Evolutionary conservation across 2,329 filamentous ascomycete genomes (phyloP), one percentile per base, ranked within the genome.

Genomic region (Ambrosiella cleistominuta): DNA sequence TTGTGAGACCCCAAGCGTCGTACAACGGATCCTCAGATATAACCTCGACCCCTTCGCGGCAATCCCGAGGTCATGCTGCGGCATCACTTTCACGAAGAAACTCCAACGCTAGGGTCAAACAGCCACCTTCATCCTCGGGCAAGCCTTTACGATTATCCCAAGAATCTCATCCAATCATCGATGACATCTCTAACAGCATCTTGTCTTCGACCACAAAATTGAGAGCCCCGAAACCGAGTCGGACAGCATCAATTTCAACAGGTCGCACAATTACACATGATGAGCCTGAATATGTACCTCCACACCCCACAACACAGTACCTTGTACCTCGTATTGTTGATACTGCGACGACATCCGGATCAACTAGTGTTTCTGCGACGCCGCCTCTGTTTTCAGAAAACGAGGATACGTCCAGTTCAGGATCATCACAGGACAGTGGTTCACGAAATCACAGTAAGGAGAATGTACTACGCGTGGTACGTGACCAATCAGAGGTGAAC

Each of bases 111-210:
- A 62, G 62, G n/a, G 63, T 66, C 12, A 62, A 64, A 37, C 44
- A 47, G 59, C 63, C 11, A 54, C 62, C 15, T 62, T 58, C 11
- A 54, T 53, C 11, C 15, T 55, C 59, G 36, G 36, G 38, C 9
- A 60, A 60, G 39, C 51, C 59, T 19, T 17, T 57, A 7, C 36
- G 56, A 19, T 42, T 66, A 3, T 67, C 69, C 1, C 51, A 67
- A 12, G 70, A 72, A 15, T 61, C 68, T 2, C 64, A 66, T 6
- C 58, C 62, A 0, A 57, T 60, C 4, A 62, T 63, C 2, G 70
- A 72, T 8, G 67, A 68, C 19, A 54, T 65, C 6, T 67, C 66
- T 9, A 57, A 66, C 3, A 62, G 65, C 1, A 64, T 69, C 15
- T 62, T 67, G 15, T 67, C 67, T n/a, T 17, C 38, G 9, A 42